Base-by-base conservation (phyloP, 2,329 filamentous ascomycete genomes). In the Nigrospora oryzae region DNA sequence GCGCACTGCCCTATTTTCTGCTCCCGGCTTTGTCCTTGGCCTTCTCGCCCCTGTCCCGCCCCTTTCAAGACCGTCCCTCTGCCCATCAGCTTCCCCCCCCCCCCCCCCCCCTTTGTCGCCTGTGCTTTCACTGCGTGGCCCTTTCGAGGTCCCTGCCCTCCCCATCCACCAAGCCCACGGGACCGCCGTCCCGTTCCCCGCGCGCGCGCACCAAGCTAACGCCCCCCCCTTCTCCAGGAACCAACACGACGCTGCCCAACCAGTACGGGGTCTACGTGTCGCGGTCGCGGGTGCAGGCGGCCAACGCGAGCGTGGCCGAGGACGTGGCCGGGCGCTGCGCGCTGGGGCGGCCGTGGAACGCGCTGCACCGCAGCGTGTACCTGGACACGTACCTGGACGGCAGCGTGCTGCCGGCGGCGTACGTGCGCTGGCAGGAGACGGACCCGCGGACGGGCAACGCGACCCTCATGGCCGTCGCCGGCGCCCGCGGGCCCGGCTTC, bases 191-290 rank as follows among this genome's bases (percentile, higher is more conserved):
- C 8, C 23, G 23, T 28, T 7, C 23, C 5, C 10, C 23, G 23
- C 7, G 7, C 23, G 8, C 23, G 7, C 23, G 10, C 23, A 6
- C 5, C 7, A 4, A 28, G 19, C 23, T 28, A 28, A 28, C 23
- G 2, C 23, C 2, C 7, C 23, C 8, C 23, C 23, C 23, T 10
- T 7, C 14, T 3, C 11, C 11, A 54, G 59, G 67, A 3, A 62
- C 75, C 0, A 83, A 84, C 59, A 84, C 80, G 0, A 83, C 79
- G 0, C 83, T 79, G 42, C 57, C 61, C 5, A 86, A 86, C 62
- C 81, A 80, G 53, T 84, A 83, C 58, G 81, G 82, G 10, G 74
- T 79, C 1, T 85, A 85, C 58, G 73, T 86, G 47, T 69, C 77
- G 40, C 66, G 75, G 28, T 77, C 74, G 0, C 62, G 63, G 3